Base-by-base conservation (phyloP, 352 stramenopile genomes). In the Elongisporangium prolatum region DNA sequence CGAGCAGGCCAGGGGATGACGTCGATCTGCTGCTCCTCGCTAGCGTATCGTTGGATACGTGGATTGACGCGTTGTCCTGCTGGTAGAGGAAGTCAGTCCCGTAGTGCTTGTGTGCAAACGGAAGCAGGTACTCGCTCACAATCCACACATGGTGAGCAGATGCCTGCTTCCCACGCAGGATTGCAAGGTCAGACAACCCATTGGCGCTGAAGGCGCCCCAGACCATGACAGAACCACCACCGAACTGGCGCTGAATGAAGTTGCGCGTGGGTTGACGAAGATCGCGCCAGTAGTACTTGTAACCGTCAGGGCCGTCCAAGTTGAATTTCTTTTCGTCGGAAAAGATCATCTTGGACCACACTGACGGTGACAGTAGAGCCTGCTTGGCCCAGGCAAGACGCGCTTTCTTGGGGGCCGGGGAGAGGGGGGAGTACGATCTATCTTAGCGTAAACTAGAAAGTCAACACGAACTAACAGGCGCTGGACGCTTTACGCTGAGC, bases 241-340 rank as follows among this genome's bases (percentile, higher is more conserved):
- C n/a, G n/a, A n/a, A 74, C 47, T 0, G 62, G 67, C 0, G 56
- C 67, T 4, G 57, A 59, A 20, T 60, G 54, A n/a, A 55, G 37
- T 40, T 68, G 65, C 44, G 25, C 1, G 53, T 38, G 3, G 48
- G 50, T 5, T 17, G 9, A 2, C 57, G 54, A 0, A 69, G 0
- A 38, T 74, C 67, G 0, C 55, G 58, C 65, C 72, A 85, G 48
- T 71, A 74, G 13, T 55, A 16, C 24, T 74, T 55, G 6, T 64
- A 67, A 0, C 69, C 66, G 28, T 80, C 71, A 4, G 64, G 67
- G 0, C 69, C 71, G 20, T 81, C 71, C 6, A 75, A 47, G 47
- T 74, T 79, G 22, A 62, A 79, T 44, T 72, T 76, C 55, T 75
- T 77, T 28, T 78, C 66, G 14, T 84, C 66, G 0, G 68, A 75